phyloP scores from a whole-genome alignment of 257 asterid species.

The Phtheirospermum japonicum region DNA sequence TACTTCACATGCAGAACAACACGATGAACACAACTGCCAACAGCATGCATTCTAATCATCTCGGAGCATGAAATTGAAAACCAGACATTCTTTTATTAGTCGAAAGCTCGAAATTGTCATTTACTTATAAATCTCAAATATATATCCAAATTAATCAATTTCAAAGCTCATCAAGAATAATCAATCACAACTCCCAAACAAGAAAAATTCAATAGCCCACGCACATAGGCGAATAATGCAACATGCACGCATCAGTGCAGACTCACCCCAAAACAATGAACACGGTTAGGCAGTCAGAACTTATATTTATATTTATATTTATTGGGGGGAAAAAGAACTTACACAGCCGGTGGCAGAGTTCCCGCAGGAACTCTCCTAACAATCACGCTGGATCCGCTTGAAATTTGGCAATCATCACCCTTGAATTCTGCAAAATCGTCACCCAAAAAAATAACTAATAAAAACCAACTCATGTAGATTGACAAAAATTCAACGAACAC shows the following conservation, averaged over 20 bases:
- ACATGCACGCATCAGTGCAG: conserved; percentile 26
- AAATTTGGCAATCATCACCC: conserved; percentile 59
- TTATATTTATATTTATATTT: neutral
- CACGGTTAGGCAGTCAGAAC: conserved; percentile 3
- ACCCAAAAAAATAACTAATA: neutral
- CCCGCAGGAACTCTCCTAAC: conserved; percentile 76
- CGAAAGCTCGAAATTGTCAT: neutral
- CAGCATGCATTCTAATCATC: conserved; percentile 17
- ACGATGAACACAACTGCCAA: conserved; percentile 12
- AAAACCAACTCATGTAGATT: conserved; percentile 8
- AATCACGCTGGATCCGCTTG: conserved; percentile 71
- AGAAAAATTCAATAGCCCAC: neutral
- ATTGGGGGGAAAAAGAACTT: conserved; percentile 28
- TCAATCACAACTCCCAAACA: conserved; percentile 6
- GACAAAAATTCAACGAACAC: conserved; percentile 5
- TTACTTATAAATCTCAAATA: neutral
- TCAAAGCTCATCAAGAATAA: conserved; percentile 3
- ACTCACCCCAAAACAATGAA: conserved; percentile 10
- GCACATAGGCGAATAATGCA: neutral
- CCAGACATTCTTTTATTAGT: neutral
- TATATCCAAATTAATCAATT: neutral
- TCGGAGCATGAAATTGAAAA: neutral
- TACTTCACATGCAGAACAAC: conserved; percentile 8
- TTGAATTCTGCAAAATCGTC: conserved; percentile 44
- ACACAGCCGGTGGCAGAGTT: conserved; percentile 41